Conservation (phyloP, 2,329 filamentous ascomycete species). For the Ampelomyces quisqualis region DNA sequence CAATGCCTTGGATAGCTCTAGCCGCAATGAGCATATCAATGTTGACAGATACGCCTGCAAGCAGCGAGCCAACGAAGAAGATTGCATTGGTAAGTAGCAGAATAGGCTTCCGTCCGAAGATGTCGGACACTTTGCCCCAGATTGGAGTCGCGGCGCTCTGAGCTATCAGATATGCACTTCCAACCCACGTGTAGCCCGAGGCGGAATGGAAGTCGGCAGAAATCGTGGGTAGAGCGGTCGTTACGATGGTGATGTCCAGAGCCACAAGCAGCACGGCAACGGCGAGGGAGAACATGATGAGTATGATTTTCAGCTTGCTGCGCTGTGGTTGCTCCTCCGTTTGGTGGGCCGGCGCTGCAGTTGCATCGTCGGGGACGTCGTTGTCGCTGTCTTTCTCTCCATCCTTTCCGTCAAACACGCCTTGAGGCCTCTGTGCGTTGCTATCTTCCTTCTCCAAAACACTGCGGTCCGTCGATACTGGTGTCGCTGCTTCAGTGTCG, state of each 20-base stretch:
- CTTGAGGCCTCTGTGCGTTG: conserved; percentile 2
- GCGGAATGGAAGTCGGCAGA: conserved; percentile 54
- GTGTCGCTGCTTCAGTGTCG: conserved; percentile 11
- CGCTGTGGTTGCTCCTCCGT: conserved; percentile 34
- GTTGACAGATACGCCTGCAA: conserved; percentile 59
- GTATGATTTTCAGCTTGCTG: conserved; percentile 46
- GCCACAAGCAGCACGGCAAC: conserved; percentile 62
- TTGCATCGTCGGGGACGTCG: conserved; percentile 11
- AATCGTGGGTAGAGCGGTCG: conserved; percentile 63
- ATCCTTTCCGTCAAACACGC: conserved; percentile 5
- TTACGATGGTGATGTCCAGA: conserved; percentile 63
- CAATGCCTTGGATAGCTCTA: conserved; percentile 63
- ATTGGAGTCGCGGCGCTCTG: conserved; percentile 55
- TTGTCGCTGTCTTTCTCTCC: conserved; percentile 4
- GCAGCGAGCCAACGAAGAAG: conserved; percentile 63
- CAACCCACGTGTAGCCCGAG: conserved; percentile 56
- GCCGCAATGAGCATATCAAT: conserved; percentile 64
- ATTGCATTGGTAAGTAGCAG: conserved; percentile 60
- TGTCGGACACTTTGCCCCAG: conserved; percentile 67
- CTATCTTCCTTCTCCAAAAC: conserved; percentile 12
- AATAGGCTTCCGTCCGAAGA: conserved; percentile 66
- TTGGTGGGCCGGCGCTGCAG: conserved; percentile 16
- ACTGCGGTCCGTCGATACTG: conserved; percentile 21
- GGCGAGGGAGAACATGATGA: conserved; percentile 53
- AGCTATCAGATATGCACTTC: conserved; percentile 53